A percentile compares a stretch with the other conserved stretches of the same genome.
Conservation (phyloP, 257 asterid genomes). For the Ehretia macrophylla region DNA sequence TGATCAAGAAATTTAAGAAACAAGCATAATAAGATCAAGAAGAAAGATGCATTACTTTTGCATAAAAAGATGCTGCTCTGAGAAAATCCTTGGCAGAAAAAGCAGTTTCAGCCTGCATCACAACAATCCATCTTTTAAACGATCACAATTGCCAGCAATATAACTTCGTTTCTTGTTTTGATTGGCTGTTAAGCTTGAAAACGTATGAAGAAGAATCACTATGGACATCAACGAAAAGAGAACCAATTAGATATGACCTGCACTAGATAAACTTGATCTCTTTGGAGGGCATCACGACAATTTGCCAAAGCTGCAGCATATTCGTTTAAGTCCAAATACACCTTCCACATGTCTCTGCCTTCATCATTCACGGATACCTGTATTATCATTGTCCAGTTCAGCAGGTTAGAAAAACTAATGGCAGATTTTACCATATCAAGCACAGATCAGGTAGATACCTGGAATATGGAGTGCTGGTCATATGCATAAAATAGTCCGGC, state of each 20-base stretch:
- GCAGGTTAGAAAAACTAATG: slow-evolving; percentile 5
- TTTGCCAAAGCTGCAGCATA: slow-evolving; percentile 90
- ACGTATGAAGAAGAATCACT: not conserved
- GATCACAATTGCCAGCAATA: not conserved
- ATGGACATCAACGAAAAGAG: not conserved
- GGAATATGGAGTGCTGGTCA: slow-evolving; percentile 88
- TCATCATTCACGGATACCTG: slow-evolving; percentile 96
- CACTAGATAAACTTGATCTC: slow-evolving; percentile 93
- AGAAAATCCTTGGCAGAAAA: slow-evolving; percentile 79
- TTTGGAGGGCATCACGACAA: slow-evolving; percentile 87
- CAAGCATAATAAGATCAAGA: slow-evolving; percentile 2
- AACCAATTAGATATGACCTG: slow-evolving; percentile 46
- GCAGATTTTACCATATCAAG: slow-evolving; percentile 10
- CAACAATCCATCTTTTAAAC: slow-evolving; percentile 20
- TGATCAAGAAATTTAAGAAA: not conserved
- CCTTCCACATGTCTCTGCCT: slow-evolving; percentile 99
- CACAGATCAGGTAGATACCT: slow-evolving; percentile 43
- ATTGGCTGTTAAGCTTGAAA: no score
- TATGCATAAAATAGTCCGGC: slow-evolving; percentile 98
- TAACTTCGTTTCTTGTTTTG: no score
- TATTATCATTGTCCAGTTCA: slow-evolving; percentile 19
- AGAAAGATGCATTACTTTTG: slow-evolving; percentile 49
- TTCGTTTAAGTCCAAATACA: slow-evolving; percentile 79
- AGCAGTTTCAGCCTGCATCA: slow-evolving; percentile 91
- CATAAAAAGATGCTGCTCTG: slow-evolving; percentile 94